Conservation (phyloP, 169 alveolate species). For the Plasmodium ovale region DNA sequence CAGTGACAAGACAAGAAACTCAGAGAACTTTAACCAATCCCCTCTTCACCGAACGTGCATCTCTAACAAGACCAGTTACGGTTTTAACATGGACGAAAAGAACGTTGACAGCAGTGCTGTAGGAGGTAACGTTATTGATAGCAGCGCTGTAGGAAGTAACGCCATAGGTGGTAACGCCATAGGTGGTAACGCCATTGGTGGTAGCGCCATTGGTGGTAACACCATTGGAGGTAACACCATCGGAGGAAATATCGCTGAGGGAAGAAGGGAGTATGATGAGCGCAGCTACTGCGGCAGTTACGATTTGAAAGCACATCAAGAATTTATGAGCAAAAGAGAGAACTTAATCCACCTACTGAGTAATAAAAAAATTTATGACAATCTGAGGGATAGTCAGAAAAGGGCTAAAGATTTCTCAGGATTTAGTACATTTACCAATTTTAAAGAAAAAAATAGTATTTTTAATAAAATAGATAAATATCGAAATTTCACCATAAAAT, state of each 20-base stretch:
- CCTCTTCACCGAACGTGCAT: not conserved
- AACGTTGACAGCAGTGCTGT: not conserved
- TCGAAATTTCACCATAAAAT: conserved; percentile 18
- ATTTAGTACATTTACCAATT: not conserved
- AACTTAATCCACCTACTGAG: conserved; percentile 8
- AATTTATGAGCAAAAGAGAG: conserved; percentile 18
- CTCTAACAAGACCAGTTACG: not conserved
- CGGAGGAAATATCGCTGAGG: not conserved
- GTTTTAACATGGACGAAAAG: not conserved
- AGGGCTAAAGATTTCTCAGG: not conserved
- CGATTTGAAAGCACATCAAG: not conserved
- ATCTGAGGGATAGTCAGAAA: not conserved
- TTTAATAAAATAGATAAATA: conserved; percentile 2
- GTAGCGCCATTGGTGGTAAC: not conserved
- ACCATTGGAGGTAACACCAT: not conserved
- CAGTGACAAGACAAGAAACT: conserved; percentile 41
- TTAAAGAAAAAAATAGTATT: not conserved
- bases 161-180: not conserved
- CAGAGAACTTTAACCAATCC: conserved; percentile 3
- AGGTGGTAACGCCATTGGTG: not conserved
- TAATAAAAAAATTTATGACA: conserved; percentile 44
- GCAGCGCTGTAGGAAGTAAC: not conserved
- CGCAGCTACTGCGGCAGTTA: not conserved
- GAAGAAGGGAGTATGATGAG: not conserved
- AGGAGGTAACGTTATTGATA: not conserved